These are phyloP conservation scores for Zostera marina DNA, from an alignment of 116 monocot genomes.

Conservation along the genomic window DNA sequence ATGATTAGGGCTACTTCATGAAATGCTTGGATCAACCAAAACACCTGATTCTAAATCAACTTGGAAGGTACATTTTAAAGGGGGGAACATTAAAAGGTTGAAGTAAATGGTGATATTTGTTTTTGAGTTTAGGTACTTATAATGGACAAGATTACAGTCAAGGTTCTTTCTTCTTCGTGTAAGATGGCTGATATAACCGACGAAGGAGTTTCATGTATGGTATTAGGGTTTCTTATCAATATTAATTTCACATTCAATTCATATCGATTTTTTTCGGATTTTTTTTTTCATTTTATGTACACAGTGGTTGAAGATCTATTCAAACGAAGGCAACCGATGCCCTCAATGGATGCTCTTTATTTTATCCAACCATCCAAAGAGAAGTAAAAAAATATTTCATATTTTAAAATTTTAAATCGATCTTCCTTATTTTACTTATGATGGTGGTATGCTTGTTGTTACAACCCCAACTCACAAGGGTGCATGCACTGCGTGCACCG, in stretches of 20 bases:
- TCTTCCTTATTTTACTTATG: too few relatives aligned
- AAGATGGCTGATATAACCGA: slow-evolving; percentile 93
- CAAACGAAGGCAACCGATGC: slow-evolving; percentile 84
- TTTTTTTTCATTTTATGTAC: slow-evolving; percentile 1
- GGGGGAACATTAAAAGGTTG: too few relatives aligned
- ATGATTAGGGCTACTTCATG: too few relatives aligned
- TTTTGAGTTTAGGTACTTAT: slow-evolving; percentile 55
- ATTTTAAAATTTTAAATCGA: too few relatives aligned
- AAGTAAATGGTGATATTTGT: not conserved
- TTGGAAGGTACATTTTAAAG: too few relatives aligned
- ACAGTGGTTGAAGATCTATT: slow-evolving; percentile 97
- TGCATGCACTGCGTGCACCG: too few relatives aligned
- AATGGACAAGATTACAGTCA: slow-evolving; percentile 82
- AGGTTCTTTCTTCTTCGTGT: slow-evolving; percentile 78
- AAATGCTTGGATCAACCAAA: too few relatives aligned
- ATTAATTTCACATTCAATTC: too few relatives aligned
- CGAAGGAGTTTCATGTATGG: slow-evolving; percentile 87
- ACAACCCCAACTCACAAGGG: too few relatives aligned
- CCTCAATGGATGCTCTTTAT: slow-evolving; percentile 92
- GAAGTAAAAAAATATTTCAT: slow-evolving; percentile 33
- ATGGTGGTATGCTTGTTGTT: too few relatives aligned
- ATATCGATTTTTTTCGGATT: too few relatives aligned
- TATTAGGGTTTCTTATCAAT: not conserved
- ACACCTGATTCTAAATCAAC: too few relatives aligned
- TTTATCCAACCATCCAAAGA: slow-evolving; percentile 90